Evolutionary conservation across 1,284 basidiomycete species (phyloP).

Genomic region (Apiotrichum montevideense): DNA sequence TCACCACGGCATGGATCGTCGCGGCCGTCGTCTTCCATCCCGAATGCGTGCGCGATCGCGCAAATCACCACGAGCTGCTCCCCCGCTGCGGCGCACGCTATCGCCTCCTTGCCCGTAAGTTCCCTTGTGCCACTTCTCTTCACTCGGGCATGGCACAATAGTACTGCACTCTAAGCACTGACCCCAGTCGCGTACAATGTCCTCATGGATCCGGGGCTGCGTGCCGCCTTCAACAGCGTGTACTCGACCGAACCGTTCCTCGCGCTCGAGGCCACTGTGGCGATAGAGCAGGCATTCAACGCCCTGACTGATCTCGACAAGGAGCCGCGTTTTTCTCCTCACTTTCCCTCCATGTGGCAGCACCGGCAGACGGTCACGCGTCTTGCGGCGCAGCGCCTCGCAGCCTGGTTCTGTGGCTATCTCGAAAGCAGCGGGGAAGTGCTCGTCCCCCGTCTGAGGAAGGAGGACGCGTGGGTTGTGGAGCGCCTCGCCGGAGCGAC

Average conservation of each 20-base stretch:
- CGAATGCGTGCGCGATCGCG: background rate
- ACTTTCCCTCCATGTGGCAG: background rate
- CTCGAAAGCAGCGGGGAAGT: background rate
- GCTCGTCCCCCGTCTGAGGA: background rate
- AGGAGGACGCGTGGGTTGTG: background rate
- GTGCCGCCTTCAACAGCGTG: background rate
- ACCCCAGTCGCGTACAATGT: constrained; percentile 1
- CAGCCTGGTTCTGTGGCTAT: background rate
- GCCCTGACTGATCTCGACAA: background rate
- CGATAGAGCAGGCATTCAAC: background rate
- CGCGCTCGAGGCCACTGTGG: background rate
- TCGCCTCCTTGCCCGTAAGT: background rate
- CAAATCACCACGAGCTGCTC: background rate
- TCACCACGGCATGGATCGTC: background rate
- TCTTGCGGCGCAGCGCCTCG: background rate
- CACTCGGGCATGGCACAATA: too few species aligned
- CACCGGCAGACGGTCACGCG: background rate
- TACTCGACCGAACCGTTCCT: background rate
- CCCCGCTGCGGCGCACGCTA: background rate
- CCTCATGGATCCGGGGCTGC: background rate
- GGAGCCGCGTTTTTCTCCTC: background rate
- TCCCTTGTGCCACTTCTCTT: too few species aligned
- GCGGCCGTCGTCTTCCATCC: background rate
- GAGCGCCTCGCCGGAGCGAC: background rate
- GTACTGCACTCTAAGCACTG: too few species aligned